These are phyloP conservation scores for Colletotrichum sp. DNA, from an alignment of 2,329 filamentous ascomycete species.

Conservation along the genomic window DNA sequence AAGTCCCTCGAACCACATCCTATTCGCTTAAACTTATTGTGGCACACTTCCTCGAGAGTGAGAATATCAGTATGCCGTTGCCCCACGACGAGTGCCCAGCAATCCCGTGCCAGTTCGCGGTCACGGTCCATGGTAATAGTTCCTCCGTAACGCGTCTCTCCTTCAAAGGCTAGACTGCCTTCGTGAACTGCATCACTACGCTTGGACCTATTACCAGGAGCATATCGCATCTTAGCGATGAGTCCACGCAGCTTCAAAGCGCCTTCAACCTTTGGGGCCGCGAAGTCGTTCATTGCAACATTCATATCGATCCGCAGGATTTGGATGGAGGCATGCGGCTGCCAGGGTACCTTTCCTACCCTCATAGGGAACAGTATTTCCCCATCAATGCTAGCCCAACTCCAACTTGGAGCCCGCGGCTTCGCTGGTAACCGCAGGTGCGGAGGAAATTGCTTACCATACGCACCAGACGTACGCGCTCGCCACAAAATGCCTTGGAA, in stretches of 20 bases:
- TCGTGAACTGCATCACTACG: not conserved
- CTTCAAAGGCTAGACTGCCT: not conserved
- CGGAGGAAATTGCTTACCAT: not conserved
- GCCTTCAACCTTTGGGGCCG: not conserved
- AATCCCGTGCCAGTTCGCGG: not conserved
- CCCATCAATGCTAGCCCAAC: not conserved
- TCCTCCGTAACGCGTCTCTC: not conserved
- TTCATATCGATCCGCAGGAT: not conserved
- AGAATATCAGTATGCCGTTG: too few relatives aligned
- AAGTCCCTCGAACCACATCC: not conserved
- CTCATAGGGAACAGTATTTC: not conserved
- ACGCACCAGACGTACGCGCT: too few relatives aligned
- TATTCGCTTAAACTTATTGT: too few relatives aligned
- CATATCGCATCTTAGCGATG: not conserved
- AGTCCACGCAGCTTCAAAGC: not conserved
- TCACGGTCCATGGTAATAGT: not conserved
- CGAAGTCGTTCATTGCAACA: not conserved
- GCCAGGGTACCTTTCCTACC: not conserved
- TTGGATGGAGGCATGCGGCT: not conserved
- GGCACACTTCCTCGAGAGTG: too few relatives aligned
- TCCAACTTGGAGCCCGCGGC: not conserved
- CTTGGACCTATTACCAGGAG: not conserved
- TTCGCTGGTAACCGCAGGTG: not conserved
- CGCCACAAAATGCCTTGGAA: not conserved
- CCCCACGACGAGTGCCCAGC: not conserved